phyloP scores from a whole-genome alignment of 1,284 basidiomycete genomes.

The Microbotryomycetes sp. region DNA sequence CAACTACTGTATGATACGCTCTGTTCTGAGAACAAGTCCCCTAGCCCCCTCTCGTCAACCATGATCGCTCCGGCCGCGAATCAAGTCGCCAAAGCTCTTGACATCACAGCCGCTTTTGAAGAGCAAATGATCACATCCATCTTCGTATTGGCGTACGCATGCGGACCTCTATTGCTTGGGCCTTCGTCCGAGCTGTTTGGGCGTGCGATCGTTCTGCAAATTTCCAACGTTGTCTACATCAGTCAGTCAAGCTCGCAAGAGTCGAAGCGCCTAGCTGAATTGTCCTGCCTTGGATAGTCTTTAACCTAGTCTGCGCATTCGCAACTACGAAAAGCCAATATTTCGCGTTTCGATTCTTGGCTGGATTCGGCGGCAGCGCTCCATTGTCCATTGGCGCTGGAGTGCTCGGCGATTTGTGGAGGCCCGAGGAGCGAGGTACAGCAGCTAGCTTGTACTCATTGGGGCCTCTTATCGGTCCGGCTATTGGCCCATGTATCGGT shows the following conservation, averaged over 20 bases:
- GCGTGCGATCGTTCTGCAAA: conserved; percentile 29
- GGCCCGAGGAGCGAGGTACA: conserved; percentile 58
- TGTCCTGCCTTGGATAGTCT: conserved; percentile 9
- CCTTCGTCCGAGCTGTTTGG: conserved; percentile 55
- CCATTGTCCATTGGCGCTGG: conserved; percentile 44
- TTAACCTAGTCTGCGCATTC: conserved; percentile 51
- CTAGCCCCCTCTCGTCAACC: conserved; percentile 56
- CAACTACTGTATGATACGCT: background rate
- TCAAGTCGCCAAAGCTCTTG: conserved; percentile 53
- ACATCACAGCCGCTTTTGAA: conserved; percentile 47
- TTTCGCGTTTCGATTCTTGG: conserved; percentile 43
- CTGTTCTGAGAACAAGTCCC: background rate
- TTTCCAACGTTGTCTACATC: conserved; percentile 27
- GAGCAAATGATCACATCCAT: conserved; percentile 55
- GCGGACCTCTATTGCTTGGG: conserved; percentile 52
- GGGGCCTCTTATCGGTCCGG: conserved; percentile 41
- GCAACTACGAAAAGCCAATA: conserved; percentile 53
- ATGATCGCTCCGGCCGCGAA: conserved; percentile 61
- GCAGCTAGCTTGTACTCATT: conserved; percentile 63
- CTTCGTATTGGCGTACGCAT: conserved; percentile 53
- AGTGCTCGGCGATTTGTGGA: conserved; percentile 61
- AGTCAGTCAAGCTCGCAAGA: conserved; percentile 23
- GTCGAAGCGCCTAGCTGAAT: background rate
- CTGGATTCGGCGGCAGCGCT: conserved; percentile 39
- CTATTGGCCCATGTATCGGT: conserved; percentile 44